Conservation (phyloP, 352 stramenopile genomes). For the Globisporangium perplexum region DNA sequence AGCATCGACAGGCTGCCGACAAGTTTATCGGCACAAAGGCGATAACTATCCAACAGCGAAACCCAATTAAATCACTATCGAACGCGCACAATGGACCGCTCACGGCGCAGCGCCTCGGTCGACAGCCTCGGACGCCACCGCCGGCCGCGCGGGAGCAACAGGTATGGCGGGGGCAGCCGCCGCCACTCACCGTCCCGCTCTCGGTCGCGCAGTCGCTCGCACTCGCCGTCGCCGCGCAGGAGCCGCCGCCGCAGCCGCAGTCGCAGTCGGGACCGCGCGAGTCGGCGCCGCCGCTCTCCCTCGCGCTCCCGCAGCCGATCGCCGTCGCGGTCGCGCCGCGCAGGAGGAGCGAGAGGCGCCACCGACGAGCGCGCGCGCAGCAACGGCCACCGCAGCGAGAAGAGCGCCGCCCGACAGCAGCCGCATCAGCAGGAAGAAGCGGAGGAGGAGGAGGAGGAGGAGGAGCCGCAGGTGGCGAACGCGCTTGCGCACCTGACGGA, state of each 20-base stretch:
- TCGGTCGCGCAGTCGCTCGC: conserved; percentile 23
- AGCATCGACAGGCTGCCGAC: too few relatives aligned
- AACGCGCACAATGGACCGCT: conserved; percentile 1
- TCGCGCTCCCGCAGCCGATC: conserved; percentile 18
- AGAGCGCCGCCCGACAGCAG: too few relatives aligned
- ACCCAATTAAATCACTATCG: too few relatives aligned
- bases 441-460: neutral
- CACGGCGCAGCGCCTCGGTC: conserved; percentile 41
- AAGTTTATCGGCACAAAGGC: too few relatives aligned
- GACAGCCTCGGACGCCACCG: conserved; percentile 48
- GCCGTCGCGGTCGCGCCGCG: too few relatives aligned
- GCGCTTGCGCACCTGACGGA: conserved; percentile 35
- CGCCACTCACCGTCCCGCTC: conserved; percentile 15
- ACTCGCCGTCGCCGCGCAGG: conserved; percentile 18
- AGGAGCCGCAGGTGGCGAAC: neutral
- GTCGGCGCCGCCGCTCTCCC: conserved; percentile 9
- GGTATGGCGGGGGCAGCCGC: conserved; percentile 7
- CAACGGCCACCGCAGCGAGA: conserved; percentile 8
- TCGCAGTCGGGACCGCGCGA: conserved; percentile 14
- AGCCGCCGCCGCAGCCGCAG: conserved; percentile 20
- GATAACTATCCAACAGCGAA: too few relatives aligned
- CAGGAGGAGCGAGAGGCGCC: too few relatives aligned
- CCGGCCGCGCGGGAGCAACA: conserved; percentile 12
- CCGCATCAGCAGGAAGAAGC: neutral
- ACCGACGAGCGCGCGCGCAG: too few relatives aligned